phyloP scores from a whole-genome alignment of 2,329 filamentous ascomycete genomes.

The Sarocladiaceae sp. region DNA sequence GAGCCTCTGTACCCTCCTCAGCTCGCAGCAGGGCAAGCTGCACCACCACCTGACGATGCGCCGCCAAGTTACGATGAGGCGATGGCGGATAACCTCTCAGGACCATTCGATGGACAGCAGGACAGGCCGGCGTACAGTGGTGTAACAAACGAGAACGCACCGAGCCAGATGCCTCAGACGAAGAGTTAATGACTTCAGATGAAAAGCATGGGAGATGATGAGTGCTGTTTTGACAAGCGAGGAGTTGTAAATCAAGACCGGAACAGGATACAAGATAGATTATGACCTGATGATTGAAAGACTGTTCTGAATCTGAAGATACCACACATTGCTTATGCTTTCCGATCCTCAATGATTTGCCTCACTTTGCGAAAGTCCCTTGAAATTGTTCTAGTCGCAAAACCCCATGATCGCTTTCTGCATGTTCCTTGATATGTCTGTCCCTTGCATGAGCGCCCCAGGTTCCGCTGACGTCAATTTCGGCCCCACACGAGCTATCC shows the following conservation, averaged over 20 bases:
- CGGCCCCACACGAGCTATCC: constrained; percentile 7
- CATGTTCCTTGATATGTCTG: too few species aligned
- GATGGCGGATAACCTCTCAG: constrained; percentile 69
- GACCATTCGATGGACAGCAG: constrained; percentile 59
- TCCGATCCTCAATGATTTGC: too few species aligned
- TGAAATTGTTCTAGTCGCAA: too few species aligned
- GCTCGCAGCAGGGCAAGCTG: constrained; percentile 38
- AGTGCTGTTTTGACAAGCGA: not conserved
- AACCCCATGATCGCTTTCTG: too few species aligned
- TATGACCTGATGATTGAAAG: not conserved
- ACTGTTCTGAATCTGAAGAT: not conserved
- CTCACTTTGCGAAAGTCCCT: too few species aligned
- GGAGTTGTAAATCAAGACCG: not conserved
- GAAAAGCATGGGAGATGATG: not conserved
- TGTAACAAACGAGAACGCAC: constrained; percentile 57
- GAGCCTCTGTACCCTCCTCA: constrained; percentile 58
- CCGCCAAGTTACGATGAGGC: constrained; percentile 91
- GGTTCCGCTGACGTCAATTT: constrained; percentile 8
- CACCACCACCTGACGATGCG: constrained; percentile 62
- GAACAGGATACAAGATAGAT: not conserved
- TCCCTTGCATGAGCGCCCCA: not conserved
- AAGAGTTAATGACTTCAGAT: constrained; percentile 26
- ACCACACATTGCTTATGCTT: not conserved
- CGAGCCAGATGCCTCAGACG: constrained; percentile 42
- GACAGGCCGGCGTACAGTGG: constrained; percentile 65